Evolutionary conservation across 148 eudicot genomes (phyloP).

Genomic region (Spergularia marina): DNA sequence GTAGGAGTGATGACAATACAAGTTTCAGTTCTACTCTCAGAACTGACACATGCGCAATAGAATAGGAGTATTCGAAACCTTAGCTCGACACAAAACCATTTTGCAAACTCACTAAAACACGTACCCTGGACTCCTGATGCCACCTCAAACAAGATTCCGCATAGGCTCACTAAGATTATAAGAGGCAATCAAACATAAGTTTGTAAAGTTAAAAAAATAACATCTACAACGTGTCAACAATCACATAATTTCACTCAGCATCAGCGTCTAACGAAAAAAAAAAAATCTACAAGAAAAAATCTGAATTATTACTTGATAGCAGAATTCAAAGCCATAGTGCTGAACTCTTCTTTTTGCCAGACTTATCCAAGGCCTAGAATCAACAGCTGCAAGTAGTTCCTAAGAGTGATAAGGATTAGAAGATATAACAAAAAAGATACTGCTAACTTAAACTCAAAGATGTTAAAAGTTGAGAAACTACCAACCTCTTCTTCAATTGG

Average conservation of each 20-base stretch:
- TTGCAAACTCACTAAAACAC: background rate
- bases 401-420: slow-evolving; percentile 31
- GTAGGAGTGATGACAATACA: background rate
- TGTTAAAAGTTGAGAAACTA: slow-evolving; percentile 21
- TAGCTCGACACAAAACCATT: background rate
- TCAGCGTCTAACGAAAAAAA: background rate
- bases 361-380: slow-evolving; percentile 72
- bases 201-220: background rate
- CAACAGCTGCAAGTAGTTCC: slow-evolving; percentile 94
- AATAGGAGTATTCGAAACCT: background rate
- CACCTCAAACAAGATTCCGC: background rate
- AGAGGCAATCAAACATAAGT: background rate
- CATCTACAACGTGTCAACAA: background rate
- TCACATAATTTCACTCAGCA: slow-evolving; percentile 9
- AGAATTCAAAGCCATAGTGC: slow-evolving; percentile 88
- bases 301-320: slow-evolving; percentile 45
- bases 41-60: background rate
- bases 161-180: background rate
- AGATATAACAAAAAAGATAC: slow-evolving; percentile 2
- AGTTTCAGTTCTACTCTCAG: background rate
- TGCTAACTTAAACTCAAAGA: background rate
- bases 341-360: slow-evolving; percentile 98
- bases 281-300: background rate
- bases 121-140: background rate
- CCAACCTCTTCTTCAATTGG: slow-evolving; percentile 80